Base-by-base conservation (phyloP, 176 grass and related monocot species). In the Aegilops speltoides region DNA sequence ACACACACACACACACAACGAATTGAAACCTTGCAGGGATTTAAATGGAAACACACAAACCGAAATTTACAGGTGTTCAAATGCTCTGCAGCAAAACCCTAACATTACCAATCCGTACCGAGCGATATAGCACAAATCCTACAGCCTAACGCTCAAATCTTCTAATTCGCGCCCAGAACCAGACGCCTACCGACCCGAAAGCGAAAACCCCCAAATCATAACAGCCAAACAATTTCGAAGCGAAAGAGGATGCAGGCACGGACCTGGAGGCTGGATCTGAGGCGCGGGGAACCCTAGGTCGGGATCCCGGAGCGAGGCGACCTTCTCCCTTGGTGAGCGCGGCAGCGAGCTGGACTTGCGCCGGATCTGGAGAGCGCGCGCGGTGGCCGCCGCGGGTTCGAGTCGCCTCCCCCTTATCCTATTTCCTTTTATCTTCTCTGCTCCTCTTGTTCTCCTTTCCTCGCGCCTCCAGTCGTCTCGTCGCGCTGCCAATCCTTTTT, bases 211-310 rank as follows among this genome's bases (percentile, higher is more conserved):
- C 60, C 25, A 7, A 24, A 15, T 23, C 24, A 15, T 56, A 48
- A 25, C 10, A 10, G 17, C 52, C 38, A 8, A 54, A 40, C 65
- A 67, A 50, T 31, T 37, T 66, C n/a, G 80, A 82, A 59, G 80
- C 37, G 14, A 15, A 16, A n/a, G 56, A 60, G 70, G 52, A 62
- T 31, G 68, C 69, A 33, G 76, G 26, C 31, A 32, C 36, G 72
- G 71, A 87, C 77, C 88, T 87, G 84, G 71, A 32, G 23, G 69
- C 69, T 80, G 81, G 89, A 84, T 88, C 89, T 88, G 89, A 52
- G n/a, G 81, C 9, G n/a, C 61, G 26, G 54, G 59, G 37, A 24
- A 68, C 68, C 46, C 85, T 65, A 24, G 68, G 46, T 2, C 0
- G 77, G 76, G 78, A 76, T 56, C 29, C 43, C 11, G 11, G 43